A percentile compares a stretch with the other conserved stretches of the same genome.
Conservation (phyloP, 768 basidiomycete genomes). For the Phylloporus rhodoxanthus region DNA sequence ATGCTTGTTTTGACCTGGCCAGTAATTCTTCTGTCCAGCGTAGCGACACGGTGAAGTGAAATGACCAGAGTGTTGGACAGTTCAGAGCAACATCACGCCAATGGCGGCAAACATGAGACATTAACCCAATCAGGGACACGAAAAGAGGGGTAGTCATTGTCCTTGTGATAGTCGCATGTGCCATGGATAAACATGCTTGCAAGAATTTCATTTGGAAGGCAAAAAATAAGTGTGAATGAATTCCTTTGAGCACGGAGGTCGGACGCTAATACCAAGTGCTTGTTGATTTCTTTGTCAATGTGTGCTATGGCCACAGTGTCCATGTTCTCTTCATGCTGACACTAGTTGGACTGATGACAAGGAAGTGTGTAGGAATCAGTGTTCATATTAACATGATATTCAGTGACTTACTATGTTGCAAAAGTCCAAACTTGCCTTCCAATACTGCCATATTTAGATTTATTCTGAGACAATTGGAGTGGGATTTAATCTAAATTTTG, state of each 20-base stretch:
- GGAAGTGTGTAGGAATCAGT: neutral
- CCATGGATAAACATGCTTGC: neutral
- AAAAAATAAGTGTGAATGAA: neutral
- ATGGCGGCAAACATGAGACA: slow-evolving; percentile 15
- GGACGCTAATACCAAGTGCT: neutral
- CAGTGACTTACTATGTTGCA: too few relatives aligned
- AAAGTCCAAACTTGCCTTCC: too few relatives aligned
- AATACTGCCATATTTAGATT: too few relatives aligned
- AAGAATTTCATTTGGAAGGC: neutral
- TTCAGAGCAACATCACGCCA: slow-evolving; percentile 42
- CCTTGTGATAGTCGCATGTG: neutral
- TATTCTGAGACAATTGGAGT: too few relatives aligned
- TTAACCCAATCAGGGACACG: neutral
- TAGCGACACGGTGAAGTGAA: too few relatives aligned
- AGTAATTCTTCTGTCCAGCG: too few relatives aligned
- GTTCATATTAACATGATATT: neutral
- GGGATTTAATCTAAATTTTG: too few relatives aligned
- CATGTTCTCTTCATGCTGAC: neutral
- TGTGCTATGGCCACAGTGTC: neutral
- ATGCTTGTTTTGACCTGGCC: too few relatives aligned
- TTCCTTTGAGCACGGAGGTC: neutral
- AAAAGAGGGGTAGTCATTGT: neutral
- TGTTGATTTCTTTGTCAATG: neutral
- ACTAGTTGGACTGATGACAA: too few relatives aligned
- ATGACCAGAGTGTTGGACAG: slow-evolving; percentile 15